Evolutionary conservation across 257 asterid genomes (phyloP).

Genomic region (Nicotiana knightiana): DNA sequence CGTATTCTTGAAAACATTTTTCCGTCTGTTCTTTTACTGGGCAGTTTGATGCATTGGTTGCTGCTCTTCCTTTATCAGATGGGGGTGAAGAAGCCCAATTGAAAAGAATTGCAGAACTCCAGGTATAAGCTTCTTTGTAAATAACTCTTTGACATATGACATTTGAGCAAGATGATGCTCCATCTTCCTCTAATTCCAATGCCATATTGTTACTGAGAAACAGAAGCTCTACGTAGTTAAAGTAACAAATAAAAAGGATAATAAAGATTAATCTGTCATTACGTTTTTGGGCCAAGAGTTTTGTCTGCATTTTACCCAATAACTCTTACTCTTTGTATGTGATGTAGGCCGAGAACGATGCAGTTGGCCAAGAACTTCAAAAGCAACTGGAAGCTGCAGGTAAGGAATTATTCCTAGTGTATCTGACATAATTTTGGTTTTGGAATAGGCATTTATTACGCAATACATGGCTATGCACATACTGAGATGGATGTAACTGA

Average conservation of each 20-base stretch:
- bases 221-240: background rate
- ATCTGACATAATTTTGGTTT: background rate
- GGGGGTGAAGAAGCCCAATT: constrained; percentile 94
- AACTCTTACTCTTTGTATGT: background rate
- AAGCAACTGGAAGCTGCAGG: constrained; percentile 94
- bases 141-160: background rate
- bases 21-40: background rate
- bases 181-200: background rate
- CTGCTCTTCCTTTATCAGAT: constrained; percentile 72
- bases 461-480: background rate
- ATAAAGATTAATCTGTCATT: background rate
- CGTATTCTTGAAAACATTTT: background rate
- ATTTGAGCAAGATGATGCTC: background rate
- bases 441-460: background rate
- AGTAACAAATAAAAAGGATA: background rate
- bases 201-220: background rate
- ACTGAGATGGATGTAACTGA: background rate
- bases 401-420: constrained; percentile 1
- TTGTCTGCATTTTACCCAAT: background rate
- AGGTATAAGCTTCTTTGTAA: constrained; percentile 31
- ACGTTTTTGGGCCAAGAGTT: background rate
- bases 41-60: constrained; percentile 82
- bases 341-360: constrained; percentile 81
- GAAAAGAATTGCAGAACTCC: constrained; percentile 76
- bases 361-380: constrained; percentile 81